phyloP scores from a whole-genome alignment of 192 early-diverging fungal species.

The Podila epigama region DNA sequence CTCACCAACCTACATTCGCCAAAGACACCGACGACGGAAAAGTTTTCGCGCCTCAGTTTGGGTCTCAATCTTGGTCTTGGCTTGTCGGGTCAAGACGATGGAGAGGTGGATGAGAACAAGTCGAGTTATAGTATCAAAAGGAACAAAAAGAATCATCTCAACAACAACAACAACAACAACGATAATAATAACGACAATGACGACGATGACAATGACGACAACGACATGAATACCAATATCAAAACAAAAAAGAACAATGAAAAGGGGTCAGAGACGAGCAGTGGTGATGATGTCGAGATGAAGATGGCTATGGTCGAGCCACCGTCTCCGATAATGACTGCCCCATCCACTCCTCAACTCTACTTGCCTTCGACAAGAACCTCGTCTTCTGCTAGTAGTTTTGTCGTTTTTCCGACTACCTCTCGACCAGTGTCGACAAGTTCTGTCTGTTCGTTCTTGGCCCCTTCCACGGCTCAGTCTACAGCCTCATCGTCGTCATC shows the following conservation, averaged over 20 bases:
- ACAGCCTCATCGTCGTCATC: constrained; percentile 23
- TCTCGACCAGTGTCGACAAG: constrained; percentile 12
- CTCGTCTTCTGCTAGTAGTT: constrained; percentile 5
- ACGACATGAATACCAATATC: neutral
- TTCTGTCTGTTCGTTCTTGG: neutral
- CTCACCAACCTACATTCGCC: constrained; percentile 1
- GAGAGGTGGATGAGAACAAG: no score
- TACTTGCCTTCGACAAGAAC: neutral
- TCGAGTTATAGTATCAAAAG: no score
- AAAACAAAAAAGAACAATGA: neutral
- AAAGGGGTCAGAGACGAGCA: neutral
- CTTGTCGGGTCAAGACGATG: no score
- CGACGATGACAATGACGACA: neutral
- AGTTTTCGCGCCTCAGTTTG: constrained; percentile 3
- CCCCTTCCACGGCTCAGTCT: neutral
- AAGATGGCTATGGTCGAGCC: neutral
- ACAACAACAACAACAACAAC: neutral
- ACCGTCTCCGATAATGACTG: neutral
- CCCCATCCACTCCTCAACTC: neutral
- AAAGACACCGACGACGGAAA: constrained; percentile 32
- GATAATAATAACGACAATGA: neutral
- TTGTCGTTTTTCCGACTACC: constrained; percentile 21
- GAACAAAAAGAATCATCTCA: no score
- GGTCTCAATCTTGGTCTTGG: no score
- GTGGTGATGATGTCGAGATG: no score